Evolutionary conservation across 805 yeast genomes (phyloP).

Genomic region (Pichia cabralensis): DNA sequence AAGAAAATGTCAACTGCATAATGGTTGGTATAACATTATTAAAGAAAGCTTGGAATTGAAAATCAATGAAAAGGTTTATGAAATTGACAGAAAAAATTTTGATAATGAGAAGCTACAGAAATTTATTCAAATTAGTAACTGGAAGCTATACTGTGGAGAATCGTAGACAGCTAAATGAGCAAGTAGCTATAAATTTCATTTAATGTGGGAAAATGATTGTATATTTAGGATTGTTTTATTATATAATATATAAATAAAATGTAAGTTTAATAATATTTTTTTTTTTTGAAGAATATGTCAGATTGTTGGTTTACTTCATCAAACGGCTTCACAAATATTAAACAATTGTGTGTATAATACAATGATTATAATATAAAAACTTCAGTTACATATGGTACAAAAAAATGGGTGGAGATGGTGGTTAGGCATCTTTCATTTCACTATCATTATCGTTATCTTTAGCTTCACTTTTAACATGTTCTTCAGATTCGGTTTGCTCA

Average conservation of each 20-base stretch:
- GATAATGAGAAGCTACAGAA: constrained; percentile 20
- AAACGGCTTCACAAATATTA: no score
- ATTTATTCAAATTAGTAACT: constrained; percentile 27
- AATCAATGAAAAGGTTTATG: constrained; percentile 20
- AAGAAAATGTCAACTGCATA: constrained; percentile 45
- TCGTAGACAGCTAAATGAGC: no score
- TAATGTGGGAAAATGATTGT: no score
- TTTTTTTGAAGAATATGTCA: no score
- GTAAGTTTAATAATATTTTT: no score
- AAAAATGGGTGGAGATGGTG: no score
- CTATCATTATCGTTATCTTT: constrained; percentile 18
- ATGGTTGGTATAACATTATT: constrained; percentile 25
- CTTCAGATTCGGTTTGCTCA: constrained; percentile 17
- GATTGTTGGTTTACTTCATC: no score
- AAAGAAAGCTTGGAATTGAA: constrained; percentile 28
- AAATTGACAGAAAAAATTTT: constrained; percentile 10
- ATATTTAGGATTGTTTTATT: constrained; percentile 2
- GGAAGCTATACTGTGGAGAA: constrained; percentile 15
- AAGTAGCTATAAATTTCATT: no score
- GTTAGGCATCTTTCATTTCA: constrained; percentile 23
- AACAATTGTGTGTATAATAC: no score
- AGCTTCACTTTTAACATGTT: constrained; percentile 18
- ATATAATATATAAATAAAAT: no score
- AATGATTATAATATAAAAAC: no score
- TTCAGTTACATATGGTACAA: no score